These are phyloP conservation scores for Umbilicus rupestris DNA, from an alignment of 164 flowering plant genomes.

Conservation along the genomic window DNA sequence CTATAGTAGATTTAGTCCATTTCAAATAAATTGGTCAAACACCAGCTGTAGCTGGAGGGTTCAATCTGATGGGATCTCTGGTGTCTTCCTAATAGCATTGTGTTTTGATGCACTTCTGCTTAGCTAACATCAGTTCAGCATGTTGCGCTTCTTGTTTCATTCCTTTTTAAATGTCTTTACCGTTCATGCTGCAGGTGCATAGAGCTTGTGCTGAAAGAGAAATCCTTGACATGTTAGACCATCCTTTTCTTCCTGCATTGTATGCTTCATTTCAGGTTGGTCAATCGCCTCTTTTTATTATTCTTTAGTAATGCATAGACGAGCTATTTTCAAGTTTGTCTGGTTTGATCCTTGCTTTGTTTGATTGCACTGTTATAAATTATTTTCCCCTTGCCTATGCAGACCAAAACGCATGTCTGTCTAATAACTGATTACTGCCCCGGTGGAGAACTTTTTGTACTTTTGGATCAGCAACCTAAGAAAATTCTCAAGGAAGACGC, in stretches of 20 bases:
- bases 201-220: conserved; percentile 99
- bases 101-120: background rate
- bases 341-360: background rate
- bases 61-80: background rate
- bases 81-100: background rate
- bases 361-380: background rate
- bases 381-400: conserved; percentile 18
- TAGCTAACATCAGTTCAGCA: background rate
- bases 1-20: background rate
- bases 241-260: conserved; percentile 95
- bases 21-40: background rate
- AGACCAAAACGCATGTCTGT: conserved; percentile 91
- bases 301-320: background rate
- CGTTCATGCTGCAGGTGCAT: conserved; percentile 56
- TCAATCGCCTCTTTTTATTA: background rate
- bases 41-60: background rate
- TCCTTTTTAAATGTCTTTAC: background rate
- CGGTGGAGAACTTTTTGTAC: conserved; percentile 95
- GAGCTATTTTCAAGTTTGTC: background rate
- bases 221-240: conserved; percentile 89
- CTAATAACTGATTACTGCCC: conserved; percentile 87
- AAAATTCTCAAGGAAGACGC: conserved; percentile 95
- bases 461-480: conserved; percentile 73
- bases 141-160: background rate
- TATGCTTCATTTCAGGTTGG: conserved; percentile 97